These are phyloP conservation scores for Rhodocollybia butyracea DNA, from an alignment of 768 basidiomycete species.

Conservation along the genomic window DNA sequence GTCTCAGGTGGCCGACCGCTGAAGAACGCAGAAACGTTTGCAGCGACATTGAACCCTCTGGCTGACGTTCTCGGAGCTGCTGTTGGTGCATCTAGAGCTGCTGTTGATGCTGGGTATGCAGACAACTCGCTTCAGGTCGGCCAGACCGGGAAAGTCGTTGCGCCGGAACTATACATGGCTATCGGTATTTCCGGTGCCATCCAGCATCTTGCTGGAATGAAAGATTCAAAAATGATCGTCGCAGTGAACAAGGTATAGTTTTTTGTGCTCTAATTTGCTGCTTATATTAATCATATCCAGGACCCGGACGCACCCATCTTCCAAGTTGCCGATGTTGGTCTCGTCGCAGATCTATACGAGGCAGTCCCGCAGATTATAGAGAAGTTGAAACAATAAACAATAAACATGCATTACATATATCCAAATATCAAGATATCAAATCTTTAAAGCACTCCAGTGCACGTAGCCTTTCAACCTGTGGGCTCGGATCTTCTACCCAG, in stretches of 20 bases:
- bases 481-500: constrained; percentile 35
- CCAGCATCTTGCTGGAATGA: constrained; percentile 99
- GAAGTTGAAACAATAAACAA: constrained; percentile 64
- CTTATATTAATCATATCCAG: constrained; percentile 33
- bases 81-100: constrained; percentile 96
- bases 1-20: constrained; percentile 95
- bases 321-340: constrained; percentile 94
- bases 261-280: background rate
- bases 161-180: constrained; percentile 94
- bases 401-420: background rate
- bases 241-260: constrained; percentile 88
- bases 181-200: constrained; percentile 98
- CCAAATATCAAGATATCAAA: background rate
- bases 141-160: constrained; percentile 98
- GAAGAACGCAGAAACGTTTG: constrained; percentile 94
- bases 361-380: constrained; percentile 88
- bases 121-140: constrained; percentile 99
- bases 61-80: constrained; percentile 94
- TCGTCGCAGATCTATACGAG: constrained; percentile 92
- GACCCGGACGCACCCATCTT: constrained; percentile 98
- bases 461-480: constrained; percentile 28
- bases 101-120: constrained; percentile 96
- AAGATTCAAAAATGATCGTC: constrained; percentile 97
- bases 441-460: constrained; percentile 11
- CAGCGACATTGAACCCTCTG: constrained; percentile 79